Percentiles rank a stretch among this genome's conserved stretches.
These are phyloP conservation scores for Tuber umbilicatum DNA, from an alignment of 495 filamentous ascomycete genomes.

Conservation along the genomic window DNA sequence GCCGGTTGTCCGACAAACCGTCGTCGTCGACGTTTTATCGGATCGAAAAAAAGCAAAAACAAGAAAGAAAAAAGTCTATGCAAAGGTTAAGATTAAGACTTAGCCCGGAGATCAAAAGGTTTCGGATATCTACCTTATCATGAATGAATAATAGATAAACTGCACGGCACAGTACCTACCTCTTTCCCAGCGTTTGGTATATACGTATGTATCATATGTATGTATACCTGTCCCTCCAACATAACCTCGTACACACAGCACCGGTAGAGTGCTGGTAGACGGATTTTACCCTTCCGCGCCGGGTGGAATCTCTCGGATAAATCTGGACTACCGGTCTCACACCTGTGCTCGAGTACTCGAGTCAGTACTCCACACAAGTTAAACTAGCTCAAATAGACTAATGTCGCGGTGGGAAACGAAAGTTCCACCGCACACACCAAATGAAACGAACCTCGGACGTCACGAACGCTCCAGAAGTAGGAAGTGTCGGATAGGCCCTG, in stretches of 20 bases:
- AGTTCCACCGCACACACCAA: background rate
- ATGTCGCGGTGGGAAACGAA: background rate
- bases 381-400: background rate
- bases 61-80: background rate
- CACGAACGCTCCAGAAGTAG: background rate
- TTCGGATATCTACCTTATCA: background rate
- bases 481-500: background rate
- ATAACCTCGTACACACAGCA: background rate
- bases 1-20: no score
- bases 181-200: background rate
- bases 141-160: background rate
- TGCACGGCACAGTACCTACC: background rate
- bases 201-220: background rate
- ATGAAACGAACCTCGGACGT: background rate
- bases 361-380: no score
- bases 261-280: background rate
- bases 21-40: background rate
- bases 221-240: background rate
- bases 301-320: slow-evolving; percentile 2
- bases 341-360: no score
- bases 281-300: background rate
- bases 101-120: slow-evolving; percentile 32
- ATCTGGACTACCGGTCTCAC: no score
- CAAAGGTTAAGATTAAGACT: slow-evolving; percentile 31
- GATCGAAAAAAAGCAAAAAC: background rate